phyloP scores from a whole-genome alignment of 148 eudicot genomes.

The Nyssa sinensis region DNA sequence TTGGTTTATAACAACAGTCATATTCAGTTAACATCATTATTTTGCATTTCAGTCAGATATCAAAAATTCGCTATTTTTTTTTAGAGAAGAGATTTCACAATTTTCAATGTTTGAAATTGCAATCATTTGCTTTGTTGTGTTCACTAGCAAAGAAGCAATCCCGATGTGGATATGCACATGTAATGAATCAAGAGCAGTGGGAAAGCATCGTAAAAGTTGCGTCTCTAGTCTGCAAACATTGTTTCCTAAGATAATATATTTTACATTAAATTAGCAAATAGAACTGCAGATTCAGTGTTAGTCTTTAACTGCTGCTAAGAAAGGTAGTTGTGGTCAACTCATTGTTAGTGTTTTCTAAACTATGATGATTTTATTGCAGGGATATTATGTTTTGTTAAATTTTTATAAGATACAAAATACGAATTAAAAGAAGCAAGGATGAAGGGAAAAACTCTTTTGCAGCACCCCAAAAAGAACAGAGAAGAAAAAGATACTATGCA shows the following conservation, averaged over 20 bases:
- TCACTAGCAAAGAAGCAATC: neutral
- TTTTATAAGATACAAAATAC: too few species aligned
- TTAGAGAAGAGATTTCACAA: neutral
- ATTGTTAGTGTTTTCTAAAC: too few species aligned
- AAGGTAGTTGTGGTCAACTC: too few species aligned
- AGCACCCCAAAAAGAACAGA: neutral
- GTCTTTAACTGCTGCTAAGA: too few species aligned
- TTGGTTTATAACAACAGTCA: neutral
- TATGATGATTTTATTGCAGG: too few species aligned
- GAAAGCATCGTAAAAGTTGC: neutral
- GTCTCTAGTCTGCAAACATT: neutral
- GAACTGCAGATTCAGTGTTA: neutral
- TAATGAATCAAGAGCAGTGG: too few species aligned
- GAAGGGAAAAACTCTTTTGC: neutral
- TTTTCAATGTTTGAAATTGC: neutral
- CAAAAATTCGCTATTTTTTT: neutral
- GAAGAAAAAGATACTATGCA: neutral
- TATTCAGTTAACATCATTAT: neutral
- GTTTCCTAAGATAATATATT: neutral
- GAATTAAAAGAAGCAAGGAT: neutral
- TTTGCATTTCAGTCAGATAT: conserved; percentile 6
- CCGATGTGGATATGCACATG: too few species aligned
- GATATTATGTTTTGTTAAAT: too few species aligned
- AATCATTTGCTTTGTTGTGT: neutral
- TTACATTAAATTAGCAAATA: neutral